Evolutionary conservation across 257 asterid species (phyloP).

Genomic region (Ehretia macrophylla): DNA sequence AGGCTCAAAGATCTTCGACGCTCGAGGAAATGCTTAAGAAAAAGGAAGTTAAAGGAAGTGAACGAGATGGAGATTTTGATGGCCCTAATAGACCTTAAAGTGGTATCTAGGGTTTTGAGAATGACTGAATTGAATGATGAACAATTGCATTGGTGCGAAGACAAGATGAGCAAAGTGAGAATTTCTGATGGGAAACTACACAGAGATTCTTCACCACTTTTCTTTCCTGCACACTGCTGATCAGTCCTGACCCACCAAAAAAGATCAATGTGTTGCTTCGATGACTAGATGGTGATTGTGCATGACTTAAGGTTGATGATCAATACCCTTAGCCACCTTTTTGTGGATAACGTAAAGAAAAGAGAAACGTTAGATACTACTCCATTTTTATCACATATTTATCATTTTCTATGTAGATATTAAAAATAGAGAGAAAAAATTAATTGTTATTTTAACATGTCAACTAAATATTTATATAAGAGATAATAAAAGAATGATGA

Average conservation of each 20-base stretch:
- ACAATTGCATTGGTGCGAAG: conserved; percentile 85
- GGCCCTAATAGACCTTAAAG: conserved; percentile 72
- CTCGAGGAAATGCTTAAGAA: conserved; percentile 49
- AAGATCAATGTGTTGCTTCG: conserved; percentile 13
- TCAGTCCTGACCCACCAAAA: conserved; percentile 11
- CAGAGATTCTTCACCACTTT: conserved; percentile 88
- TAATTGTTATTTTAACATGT: no score
- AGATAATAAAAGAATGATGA: no score
- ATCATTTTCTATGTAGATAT: no score
- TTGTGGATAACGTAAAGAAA: neutral
- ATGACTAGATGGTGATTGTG: conserved; percentile 45
- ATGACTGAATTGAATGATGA: conserved; percentile 69
- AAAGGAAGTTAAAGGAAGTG: conserved; percentile 37
- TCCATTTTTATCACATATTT: no score
- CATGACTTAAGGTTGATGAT: conserved; percentile 13
- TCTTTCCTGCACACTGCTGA: conserved; percentile 69
- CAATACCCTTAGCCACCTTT: conserved; percentile 22
- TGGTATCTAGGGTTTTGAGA: conserved; percentile 77
- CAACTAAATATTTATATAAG: no score
- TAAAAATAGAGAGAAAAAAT: no score
- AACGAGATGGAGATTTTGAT: conserved; percentile 66
- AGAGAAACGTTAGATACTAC: neutral
- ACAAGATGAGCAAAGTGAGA: conserved; percentile 81
- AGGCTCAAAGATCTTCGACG: conserved; percentile 58
- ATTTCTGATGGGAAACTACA: conserved; percentile 66